Base-by-base conservation (phyloP, 139 green algal species). In the Micromonas pusilla region DNA sequence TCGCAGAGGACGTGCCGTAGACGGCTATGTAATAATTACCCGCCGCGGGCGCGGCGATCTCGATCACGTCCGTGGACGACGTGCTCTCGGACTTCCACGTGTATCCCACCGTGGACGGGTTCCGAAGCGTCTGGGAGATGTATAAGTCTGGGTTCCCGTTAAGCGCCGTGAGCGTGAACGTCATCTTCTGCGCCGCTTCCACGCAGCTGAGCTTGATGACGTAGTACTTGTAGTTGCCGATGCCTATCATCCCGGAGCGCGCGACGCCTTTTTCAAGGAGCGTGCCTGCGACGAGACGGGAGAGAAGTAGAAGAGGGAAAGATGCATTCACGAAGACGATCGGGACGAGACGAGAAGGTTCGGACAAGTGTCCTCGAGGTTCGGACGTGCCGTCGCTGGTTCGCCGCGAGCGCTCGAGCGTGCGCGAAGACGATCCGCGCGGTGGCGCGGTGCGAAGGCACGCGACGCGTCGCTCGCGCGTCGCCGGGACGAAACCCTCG, bases 201-300 rank as follows among this genome's bases (percentile, higher is more conserved):
- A 31, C 5, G 72, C 72, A 78, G 6, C 6, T 4, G 16, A 78
- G 26, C 3, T 52, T 5, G 28, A 78, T 23, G 9, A 70, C 36
- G 31, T 78, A 78, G 53, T 78, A 78, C 72, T 78, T 78, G 52
- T 78, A 78, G n/a, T 28, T 52, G 30, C 54, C 52, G 3, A n/a
- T 21, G 28, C 26, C 21, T 4, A 78, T 45, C 19, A 78, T 30
- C 26, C 72, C 72, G 31, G 6, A 37, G 6, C 72, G 45, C 28
- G 72, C 20, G 45, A 78, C 72, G 31, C 52, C 52, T 23, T 78
- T 78, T 21, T 68, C 30, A 5, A 78, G 39, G 6, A n/a, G 28
- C 30, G 52, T 70, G 28, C 53, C 52, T 52, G 72, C 52, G 53
- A 23, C 26, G n/a, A n/a, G n/a, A n/a, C 20, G 70, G 5, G 26